Conservation (phyloP, 2,329 filamentous ascomycete species). For the Ophiostoma angusticollis region DNA sequence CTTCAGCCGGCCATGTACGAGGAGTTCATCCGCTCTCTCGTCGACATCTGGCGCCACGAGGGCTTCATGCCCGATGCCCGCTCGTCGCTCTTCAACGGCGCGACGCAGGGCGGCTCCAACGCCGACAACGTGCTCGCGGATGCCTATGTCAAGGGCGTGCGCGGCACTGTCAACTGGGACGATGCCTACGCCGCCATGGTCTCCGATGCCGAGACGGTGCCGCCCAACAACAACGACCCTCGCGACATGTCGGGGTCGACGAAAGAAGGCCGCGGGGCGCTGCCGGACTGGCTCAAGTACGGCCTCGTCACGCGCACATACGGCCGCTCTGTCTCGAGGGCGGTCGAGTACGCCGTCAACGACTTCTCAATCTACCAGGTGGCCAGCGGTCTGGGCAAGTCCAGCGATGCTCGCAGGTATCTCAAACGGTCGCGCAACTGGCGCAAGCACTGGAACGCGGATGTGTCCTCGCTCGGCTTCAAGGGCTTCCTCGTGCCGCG, state of each 20-base stretch:
- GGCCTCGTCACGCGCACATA: slow-evolving; percentile 54
- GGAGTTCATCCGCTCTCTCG: slow-evolving; percentile 52
- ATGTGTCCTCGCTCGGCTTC: slow-evolving; percentile 45
- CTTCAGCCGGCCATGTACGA: slow-evolving; percentile 50
- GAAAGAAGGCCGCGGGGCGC: slow-evolving; percentile 53
- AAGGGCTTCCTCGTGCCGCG: slow-evolving; percentile 55
- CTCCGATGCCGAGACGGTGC: slow-evolving; percentile 52
- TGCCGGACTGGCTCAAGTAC: slow-evolving; percentile 53
- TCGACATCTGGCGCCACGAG: slow-evolving; percentile 55
- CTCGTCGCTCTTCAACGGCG: slow-evolving; percentile 56
- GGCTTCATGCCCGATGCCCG: slow-evolving; percentile 54
- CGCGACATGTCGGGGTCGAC: slow-evolving; percentile 47
- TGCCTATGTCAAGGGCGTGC: slow-evolving; percentile 56
- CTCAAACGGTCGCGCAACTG: slow-evolving; percentile 52
- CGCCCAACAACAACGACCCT: slow-evolving; percentile 45
- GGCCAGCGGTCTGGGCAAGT: slow-evolving; percentile 38
- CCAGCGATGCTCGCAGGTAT: slow-evolving; percentile 42
- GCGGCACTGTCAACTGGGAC: slow-evolving; percentile 50
- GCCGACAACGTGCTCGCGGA: slow-evolving; percentile 61
- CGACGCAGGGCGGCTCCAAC: slow-evolving; percentile 57
- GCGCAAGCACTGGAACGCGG: slow-evolving; percentile 58
- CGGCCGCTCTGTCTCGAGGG: slow-evolving; percentile 47
- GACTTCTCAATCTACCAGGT: slow-evolving; percentile 57
- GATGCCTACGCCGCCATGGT: slow-evolving; percentile 51
- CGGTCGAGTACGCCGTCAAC: slow-evolving; percentile 51